phyloP scores from a whole-genome alignment of 352 stramenopile genomes.

The Aphanomyces astaci region DNA sequence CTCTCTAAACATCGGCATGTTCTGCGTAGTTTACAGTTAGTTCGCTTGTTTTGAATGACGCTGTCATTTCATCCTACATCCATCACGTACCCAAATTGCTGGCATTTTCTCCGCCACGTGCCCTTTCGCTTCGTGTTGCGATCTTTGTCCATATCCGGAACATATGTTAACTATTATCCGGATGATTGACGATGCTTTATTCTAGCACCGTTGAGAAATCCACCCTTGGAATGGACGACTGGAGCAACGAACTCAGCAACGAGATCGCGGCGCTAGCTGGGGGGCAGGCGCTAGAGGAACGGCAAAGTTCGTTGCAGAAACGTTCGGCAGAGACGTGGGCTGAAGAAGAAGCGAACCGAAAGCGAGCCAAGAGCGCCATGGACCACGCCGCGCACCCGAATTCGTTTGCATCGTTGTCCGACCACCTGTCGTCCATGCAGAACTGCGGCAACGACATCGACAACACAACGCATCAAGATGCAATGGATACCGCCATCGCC shows the following conservation, averaged over 20 bases:
- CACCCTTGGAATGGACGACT: background rate
- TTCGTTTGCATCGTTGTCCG: background rate
- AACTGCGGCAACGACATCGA: background rate
- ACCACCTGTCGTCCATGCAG: background rate
- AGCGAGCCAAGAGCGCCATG: constrained; percentile 12
- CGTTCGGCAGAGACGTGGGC: background rate
- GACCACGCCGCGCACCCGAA: background rate
- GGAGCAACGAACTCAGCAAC: background rate
- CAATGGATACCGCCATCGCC: background rate
- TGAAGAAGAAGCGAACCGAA: background rate
- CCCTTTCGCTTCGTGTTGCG: background rate
- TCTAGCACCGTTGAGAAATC: background rate
- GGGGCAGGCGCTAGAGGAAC: background rate
- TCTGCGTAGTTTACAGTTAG: too few species aligned
- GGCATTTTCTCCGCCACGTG: too few species aligned
- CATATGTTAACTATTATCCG: background rate
- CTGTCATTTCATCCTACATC: too few species aligned
- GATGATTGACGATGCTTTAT: background rate
- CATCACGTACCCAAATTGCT: too few species aligned
- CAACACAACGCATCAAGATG: background rate
- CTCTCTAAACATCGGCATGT: too few species aligned
- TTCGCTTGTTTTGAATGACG: too few species aligned
- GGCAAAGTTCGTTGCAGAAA: background rate
- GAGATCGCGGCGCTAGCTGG: background rate
- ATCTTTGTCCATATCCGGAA: background rate